Conservation (phyloP, 23 red algal species). For the Cyanidiococcus yangmingshanensis region DNA sequence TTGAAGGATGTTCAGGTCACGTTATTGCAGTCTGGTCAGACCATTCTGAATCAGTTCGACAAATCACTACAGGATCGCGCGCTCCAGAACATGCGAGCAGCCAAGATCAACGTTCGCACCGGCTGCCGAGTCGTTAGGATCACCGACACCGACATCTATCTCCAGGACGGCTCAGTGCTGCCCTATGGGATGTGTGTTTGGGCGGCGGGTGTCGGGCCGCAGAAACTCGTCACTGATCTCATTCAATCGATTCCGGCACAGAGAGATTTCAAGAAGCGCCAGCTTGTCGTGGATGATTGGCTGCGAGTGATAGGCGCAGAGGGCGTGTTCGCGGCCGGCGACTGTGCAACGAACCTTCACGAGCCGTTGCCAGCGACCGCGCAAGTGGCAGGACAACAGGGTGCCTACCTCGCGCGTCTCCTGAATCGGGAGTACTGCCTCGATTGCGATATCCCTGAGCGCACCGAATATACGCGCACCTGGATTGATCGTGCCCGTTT, state of each 20-base stretch:
- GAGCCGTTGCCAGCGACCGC: constrained; percentile 77
- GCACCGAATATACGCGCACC: constrained; percentile 20
- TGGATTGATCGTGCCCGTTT: constrained; percentile 22
- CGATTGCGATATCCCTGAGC: constrained; percentile 35
- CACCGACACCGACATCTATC: constrained; percentile 22
- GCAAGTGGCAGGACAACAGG: constrained; percentile 93
- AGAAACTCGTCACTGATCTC: constrained; percentile 39
- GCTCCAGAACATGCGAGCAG: constrained; percentile 48
- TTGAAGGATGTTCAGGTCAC: constrained; percentile 44
- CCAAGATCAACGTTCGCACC: constrained; percentile 44
- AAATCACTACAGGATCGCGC: constrained; percentile 57
- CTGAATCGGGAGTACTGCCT: constrained; percentile 47
- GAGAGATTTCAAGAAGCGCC: constrained; percentile 21
- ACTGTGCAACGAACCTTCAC: constrained; percentile 57
- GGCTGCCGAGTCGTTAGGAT: constrained; percentile 43
- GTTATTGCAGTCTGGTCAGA: constrained; percentile 51
- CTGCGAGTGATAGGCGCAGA: constrained; percentile 54
- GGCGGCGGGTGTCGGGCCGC: constrained; percentile 75
- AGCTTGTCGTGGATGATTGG: constrained; percentile 62
- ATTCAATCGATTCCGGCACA: constrained; percentile 21
- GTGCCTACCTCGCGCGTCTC: constrained; percentile 50
- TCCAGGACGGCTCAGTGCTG: constrained; percentile 44
- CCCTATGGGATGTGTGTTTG: constrained; percentile 73
- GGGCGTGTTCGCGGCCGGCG: constrained; percentile 72
- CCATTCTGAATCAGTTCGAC: constrained; percentile 81